Base-by-base conservation (phyloP, 2,329 filamentous ascomycete species). In the Botryotinia calthae region DNA sequence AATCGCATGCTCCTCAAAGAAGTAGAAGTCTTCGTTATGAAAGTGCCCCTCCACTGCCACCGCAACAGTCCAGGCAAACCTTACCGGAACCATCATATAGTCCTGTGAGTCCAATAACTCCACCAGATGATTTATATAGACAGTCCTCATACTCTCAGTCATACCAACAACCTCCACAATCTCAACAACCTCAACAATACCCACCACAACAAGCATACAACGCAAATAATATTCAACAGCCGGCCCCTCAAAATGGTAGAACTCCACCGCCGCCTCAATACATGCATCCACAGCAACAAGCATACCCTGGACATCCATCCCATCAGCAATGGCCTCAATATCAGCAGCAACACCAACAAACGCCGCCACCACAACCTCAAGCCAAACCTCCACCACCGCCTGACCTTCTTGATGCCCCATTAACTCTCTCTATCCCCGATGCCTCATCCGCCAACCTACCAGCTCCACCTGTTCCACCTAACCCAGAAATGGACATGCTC, bases 401-500 rank as follows among this genome's bases (percentile, higher is more conserved):
- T 70, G 89, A 92, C 77, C 85, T 92, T 64, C 85, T 92, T 70
- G 79, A 81, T 67, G 78, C 76, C 0, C 87, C 88, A 46, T 81
- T 89, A 22, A 85, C 85, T 16, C 81, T 88, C 37, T 78, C 84
- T 25, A 83, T 87, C 20, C 85, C 87, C 3, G 82, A 84, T 18
- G 63, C 76, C 1, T 81, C 83, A 6, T 83, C 84, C 0, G 76
- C 75, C 16, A 83, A 86, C 34, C 80, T 89, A 12, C 86, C 91
- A 9, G 89, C 94, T 0, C 95, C 96, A 0, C 95, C 95, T 0
- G 94, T 98, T 46, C 95, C 96, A 0, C 95, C 94, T 0, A 99
- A 99, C 79, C 96, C 96, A 0, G 94, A 98, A 82, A 98, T 97
- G 81, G 94, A 98, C 81, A 91, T 92, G 31, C 88, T 98, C 25